These are phyloP conservation scores for Bryopsis sp. DNA, from an alignment of 139 green algal species.

Conservation along the genomic window DNA sequence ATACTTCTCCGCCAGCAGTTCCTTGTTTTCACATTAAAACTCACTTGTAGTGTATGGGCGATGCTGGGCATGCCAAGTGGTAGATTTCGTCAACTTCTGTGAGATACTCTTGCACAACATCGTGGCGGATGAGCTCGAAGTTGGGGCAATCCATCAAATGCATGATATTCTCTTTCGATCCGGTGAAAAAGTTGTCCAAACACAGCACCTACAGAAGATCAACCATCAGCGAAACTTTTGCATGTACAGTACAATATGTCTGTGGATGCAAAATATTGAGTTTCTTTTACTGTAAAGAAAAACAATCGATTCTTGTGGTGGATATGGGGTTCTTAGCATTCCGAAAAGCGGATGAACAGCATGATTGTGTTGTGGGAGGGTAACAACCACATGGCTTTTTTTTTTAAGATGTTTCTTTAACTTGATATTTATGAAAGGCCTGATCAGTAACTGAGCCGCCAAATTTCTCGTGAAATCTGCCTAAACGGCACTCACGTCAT, in stretches of 20 bases:
- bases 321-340: no score
- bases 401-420: no score
- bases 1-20: background rate
- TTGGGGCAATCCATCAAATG: slow-evolving; percentile 63
- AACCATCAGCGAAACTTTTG: background rate
- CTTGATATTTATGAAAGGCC: background rate
- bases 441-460: background rate
- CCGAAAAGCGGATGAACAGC: no score
- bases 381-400: no score
- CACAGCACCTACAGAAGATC: slow-evolving; percentile 59
- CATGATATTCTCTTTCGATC: slow-evolving; percentile 71
- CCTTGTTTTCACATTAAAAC: no score
- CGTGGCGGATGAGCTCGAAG: slow-evolving; percentile 85
- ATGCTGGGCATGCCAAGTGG: slow-evolving; percentile 84
- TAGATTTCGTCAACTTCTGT: slow-evolving; percentile 90
- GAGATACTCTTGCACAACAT: slow-evolving; percentile 76
- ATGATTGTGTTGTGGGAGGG: no score
- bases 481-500: slow-evolving; percentile 35
- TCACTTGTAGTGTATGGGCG: slow-evolving; percentile 86
- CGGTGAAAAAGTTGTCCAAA: slow-evolving; percentile 90
- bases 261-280: no score
- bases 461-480: no score
- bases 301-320: no score
- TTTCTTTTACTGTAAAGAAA: no score
- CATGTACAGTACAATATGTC: no score